Conservation (phyloP, 441 rosid species). For the Jatropha podagrica region DNA sequence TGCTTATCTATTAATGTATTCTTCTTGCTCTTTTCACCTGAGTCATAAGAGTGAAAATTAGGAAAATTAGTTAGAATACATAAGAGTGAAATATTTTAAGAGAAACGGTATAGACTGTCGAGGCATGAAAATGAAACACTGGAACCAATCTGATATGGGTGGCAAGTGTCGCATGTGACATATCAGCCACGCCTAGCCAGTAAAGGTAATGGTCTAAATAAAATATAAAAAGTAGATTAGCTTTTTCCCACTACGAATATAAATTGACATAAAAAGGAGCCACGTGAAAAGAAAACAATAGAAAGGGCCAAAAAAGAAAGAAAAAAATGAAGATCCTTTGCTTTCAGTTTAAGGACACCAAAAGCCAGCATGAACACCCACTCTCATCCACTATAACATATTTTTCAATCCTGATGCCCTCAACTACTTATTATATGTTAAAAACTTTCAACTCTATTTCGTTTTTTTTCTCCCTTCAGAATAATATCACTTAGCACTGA, state of each 20-base stretch:
- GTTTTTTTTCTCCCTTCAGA: neutral
- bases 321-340: slow-evolving; percentile 21
- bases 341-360: slow-evolving; percentile 34
- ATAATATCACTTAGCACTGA: neutral
- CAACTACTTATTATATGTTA: neutral
- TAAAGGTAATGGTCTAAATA: neutral
- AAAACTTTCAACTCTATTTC: neutral
- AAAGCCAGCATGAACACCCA: slow-evolving; percentile 26
- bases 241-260: slow-evolving; percentile 22
- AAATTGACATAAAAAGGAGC: neutral
- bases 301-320: neutral
- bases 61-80: neutral
- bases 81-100: neutral
- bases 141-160: neutral
- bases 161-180: slow-evolving; percentile 16
- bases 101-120: neutral
- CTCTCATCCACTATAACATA: slow-evolving; percentile 21
- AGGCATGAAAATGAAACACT: neutral
- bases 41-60: neutral
- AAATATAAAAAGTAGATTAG: slow-evolving; percentile 16
- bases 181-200: slow-evolving; percentile 18
- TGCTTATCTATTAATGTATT: neutral
- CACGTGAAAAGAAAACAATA: neutral
- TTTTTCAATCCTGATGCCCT: slow-evolving; percentile 29
- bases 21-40: neutral